phyloP scores from a whole-genome alignment of 2,329 filamentous ascomycete species.

The Neopestalotiopsis sp. region DNA sequence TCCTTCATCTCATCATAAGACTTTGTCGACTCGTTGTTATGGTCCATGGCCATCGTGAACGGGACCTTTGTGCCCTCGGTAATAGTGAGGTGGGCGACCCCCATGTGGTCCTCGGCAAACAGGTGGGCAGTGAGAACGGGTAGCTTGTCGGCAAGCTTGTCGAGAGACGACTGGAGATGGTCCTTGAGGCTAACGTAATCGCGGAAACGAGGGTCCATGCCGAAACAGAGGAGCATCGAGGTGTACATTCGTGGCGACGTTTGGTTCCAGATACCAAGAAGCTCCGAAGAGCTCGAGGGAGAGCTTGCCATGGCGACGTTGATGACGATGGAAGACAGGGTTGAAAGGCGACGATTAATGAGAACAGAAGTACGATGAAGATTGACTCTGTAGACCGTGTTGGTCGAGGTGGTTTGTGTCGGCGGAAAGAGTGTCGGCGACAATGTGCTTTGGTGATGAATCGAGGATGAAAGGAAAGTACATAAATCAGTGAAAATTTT shows the following conservation, averaged over 20 bases:
- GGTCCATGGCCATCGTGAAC: background rate
- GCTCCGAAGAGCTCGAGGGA: background rate
- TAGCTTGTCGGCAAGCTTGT: background rate
- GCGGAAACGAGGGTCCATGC: background rate
- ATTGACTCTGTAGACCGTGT: no score
- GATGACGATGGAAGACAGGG: no score
- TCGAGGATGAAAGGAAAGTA: no score
- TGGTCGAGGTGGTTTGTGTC: no score
- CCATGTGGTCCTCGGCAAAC: background rate
- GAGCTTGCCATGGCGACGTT: no score
- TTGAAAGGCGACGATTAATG: no score
- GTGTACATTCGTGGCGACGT: background rate
- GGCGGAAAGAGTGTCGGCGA: no score
- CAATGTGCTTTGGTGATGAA: no score
- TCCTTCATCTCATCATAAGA: background rate
- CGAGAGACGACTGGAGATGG: background rate
- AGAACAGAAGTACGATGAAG: no score
- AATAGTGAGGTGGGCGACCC: background rate
- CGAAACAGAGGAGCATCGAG: background rate
- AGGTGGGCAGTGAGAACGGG: background rate
- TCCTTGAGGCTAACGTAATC: background rate
- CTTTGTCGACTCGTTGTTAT: background rate
- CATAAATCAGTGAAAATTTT: no score
- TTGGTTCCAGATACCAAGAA: background rate
- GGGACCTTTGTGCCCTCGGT: background rate